phyloP scores from a whole-genome alignment of 495 filamentous ascomycete species.

The Tuber borchii region DNA sequence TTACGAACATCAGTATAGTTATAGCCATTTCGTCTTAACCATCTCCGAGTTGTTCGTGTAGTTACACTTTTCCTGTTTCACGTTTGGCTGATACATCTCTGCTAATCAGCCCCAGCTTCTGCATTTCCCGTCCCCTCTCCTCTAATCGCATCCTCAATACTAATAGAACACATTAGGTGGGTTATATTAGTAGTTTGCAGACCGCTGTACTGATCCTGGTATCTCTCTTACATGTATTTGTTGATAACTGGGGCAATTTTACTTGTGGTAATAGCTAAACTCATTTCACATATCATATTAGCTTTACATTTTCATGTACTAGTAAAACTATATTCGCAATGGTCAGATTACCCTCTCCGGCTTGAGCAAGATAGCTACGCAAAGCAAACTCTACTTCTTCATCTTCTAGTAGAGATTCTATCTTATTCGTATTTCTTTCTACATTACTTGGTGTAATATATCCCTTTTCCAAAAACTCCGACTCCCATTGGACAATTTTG shows the following conservation, averaged over 20 bases:
- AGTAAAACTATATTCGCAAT: no score
- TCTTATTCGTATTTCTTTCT: neutral
- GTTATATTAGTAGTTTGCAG: no score
- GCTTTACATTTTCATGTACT: neutral
- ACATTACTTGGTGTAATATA: neutral
- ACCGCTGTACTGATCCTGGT: no score
- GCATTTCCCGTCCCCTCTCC: no score
- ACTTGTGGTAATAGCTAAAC: neutral
- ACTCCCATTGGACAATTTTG: neutral
- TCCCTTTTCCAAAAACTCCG: neutral
- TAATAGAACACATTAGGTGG: no score
- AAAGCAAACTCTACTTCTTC: conserved; percentile 7
- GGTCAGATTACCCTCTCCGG: neutral
- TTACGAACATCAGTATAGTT: no score
- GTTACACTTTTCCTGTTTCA: no score
- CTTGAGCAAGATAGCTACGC: neutral
- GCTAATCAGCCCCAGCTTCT: no score
- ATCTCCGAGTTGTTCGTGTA: no score
- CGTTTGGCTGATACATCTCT: no score
- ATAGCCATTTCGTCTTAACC: no score
- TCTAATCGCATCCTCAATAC: no score
- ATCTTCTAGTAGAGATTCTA: neutral
- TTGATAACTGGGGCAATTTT: neutral
- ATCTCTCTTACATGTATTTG: neutral
- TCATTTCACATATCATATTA: neutral